Evolutionary conservation across 805 yeast species (phyloP), one percentile per base, ranked within the genome.

Genomic region (Lipomyces kockii): DNA sequence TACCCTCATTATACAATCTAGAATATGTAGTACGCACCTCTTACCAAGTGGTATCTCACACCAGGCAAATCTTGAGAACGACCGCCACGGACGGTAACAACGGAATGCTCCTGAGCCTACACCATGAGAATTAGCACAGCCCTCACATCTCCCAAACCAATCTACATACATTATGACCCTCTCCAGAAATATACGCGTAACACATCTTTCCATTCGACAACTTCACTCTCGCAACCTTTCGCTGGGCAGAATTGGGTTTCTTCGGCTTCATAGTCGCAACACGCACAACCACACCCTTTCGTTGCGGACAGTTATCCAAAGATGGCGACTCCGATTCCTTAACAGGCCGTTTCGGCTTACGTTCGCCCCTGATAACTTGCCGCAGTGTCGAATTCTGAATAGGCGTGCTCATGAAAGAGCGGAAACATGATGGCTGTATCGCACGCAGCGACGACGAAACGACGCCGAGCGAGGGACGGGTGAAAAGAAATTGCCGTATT

Each of bases 51-150:
- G 79, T 95, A 95, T 78, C 92, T 93, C 60, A 95, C 97, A 85
- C 99, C 99, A 32, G 99, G 99, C 74, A 94, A 83, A 87, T 95
- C 99, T 77, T 93, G 97, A 62, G 91, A 91, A 84, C 98, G 88
- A 17, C 99, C 99, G n/a, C 99, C 99, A 80, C 99, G 87, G 2
- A 95, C 97, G 62, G 87, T 86, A 0, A 95, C 98, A 61, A 95
- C 96, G 76, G 96, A 91, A 81, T 95, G 99, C 79, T 95, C 99
- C 82, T 95, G 98, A 27, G 97, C 82, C 68, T 67, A 39, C 7
- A 12, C 14, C 22, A 17, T 34, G 43, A 20, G 12, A 14, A 14
- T 60, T 39, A 62, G 52, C 58, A 5, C 39, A n/a, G 12, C 7
- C 8, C 49, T n/a, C 22, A 14, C 32, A n/a, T 34, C 51, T n/a